A percentile compares a stretch with the other conserved stretches of the same genome.
phyloP scores from a whole-genome alignment of 208 protist genomes.

The Leishmania martiniquensis region DNA sequence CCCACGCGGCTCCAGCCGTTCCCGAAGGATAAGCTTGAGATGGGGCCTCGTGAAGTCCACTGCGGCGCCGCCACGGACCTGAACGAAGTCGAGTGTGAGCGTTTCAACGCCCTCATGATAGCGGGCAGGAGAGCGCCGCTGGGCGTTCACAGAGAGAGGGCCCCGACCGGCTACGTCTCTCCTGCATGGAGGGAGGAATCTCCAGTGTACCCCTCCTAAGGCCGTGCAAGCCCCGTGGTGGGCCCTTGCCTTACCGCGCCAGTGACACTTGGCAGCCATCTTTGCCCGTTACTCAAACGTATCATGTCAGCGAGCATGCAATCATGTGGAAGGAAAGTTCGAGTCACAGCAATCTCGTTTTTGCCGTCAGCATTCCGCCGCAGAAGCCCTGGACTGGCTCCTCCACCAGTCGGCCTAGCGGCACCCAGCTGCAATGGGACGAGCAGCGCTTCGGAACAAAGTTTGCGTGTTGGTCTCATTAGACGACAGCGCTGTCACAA shows the following conservation, averaged over 20 bases:
- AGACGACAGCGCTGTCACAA: not conserved
- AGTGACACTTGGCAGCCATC: not conserved
- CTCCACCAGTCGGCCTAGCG: not conserved
- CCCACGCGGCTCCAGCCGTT: too few species aligned
- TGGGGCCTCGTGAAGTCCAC: too few species aligned
- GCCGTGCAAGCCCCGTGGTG: not conserved
- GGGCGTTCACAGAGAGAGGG: too few species aligned
- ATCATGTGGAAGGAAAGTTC: not conserved
- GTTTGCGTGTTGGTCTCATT: not conserved
- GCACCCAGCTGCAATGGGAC: not conserved
- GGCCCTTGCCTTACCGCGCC: not conserved
- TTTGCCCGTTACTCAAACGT: not conserved
- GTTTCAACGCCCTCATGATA: too few species aligned
- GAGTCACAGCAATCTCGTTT: not conserved
- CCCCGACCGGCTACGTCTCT: too few species aligned
- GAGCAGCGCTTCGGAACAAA: not conserved
- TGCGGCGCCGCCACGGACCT: too few species aligned
- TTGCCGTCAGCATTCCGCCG: not conserved
- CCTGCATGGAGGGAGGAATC: not conserved
- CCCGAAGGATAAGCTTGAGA: too few species aligned
- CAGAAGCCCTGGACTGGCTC: not conserved
- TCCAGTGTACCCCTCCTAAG: not conserved
- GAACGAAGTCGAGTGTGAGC: too few species aligned
- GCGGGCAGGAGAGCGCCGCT: too few species aligned
- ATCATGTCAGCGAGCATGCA: not conserved